These are phyloP conservation scores for Aspergillus panamensis DNA, from an alignment of 495 filamentous ascomycete genomes.

Conservation along the genomic window DNA sequence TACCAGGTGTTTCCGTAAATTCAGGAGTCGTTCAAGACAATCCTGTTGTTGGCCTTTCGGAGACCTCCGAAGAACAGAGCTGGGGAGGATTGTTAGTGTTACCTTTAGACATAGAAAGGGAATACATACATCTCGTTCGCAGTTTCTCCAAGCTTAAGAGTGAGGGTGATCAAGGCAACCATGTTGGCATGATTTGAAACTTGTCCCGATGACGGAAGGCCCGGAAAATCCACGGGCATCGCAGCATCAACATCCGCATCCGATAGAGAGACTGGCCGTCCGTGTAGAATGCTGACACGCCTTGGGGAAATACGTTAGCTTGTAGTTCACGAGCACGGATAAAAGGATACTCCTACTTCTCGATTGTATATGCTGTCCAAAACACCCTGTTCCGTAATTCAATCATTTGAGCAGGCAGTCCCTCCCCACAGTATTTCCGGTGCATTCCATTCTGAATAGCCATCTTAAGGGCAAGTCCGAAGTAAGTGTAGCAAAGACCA, in stretches of 20 bases:
- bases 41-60: constrained; percentile 43
- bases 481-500: constrained; percentile 50
- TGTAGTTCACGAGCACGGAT: background rate
- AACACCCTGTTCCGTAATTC: constrained; percentile 50
- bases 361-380: constrained; percentile 51
- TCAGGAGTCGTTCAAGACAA: constrained; percentile 42
- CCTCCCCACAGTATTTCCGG: constrained; percentile 45
- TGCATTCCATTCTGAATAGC: constrained; percentile 56
- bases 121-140: constrained; percentile 44
- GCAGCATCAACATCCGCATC: constrained; percentile 47
- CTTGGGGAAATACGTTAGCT: constrained; percentile 22
- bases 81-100: constrained; percentile 10
- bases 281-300: constrained; percentile 46
- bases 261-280: constrained; percentile 43
- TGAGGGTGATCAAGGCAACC: constrained; percentile 44
- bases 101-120: background rate
- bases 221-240: constrained; percentile 43
- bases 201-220: constrained; percentile 34
- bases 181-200: constrained; percentile 46
- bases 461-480: constrained; percentile 48
- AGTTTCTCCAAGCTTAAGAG: constrained; percentile 43
- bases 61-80: constrained; percentile 37
- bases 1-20: constrained; percentile 39
- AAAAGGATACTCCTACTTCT: constrained; percentile 32
- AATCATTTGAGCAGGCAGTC: constrained; percentile 39